Evolutionary conservation across 306 rosid genomes (phyloP).

Genomic region (Psophocarpus tetragonolobus): DNA sequence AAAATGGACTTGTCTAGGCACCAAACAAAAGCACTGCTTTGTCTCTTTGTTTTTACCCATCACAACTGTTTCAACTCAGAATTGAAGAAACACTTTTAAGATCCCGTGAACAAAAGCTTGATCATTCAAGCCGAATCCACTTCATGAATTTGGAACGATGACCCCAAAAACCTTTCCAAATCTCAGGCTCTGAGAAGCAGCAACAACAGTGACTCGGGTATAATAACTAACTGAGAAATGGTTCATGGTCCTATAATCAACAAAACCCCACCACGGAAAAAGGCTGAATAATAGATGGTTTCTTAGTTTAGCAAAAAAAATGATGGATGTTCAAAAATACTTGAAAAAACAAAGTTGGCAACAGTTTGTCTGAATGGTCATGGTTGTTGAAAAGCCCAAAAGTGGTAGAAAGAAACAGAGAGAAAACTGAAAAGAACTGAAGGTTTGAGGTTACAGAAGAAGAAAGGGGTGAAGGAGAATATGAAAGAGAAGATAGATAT

Average conservation of each 20-base stretch:
- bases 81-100: conserved; percentile 9
- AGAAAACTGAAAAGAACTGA: background rate
- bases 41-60: background rate
- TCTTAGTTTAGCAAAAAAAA: background rate
- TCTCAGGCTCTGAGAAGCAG: background rate
- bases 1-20: background rate
- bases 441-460: background rate
- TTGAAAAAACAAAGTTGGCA: background rate
- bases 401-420: background rate
- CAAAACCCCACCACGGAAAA: conserved; percentile 16
- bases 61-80: conserved; percentile 10
- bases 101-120: conserved; percentile 7
- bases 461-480: background rate
- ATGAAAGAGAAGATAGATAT: conserved; percentile 9
- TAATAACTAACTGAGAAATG: background rate
- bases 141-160: background rate
- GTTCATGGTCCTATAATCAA: background rate
- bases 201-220: background rate
- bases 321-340: background rate
- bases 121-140: background rate
- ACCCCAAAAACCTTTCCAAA: background rate
- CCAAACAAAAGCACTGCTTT: background rate
- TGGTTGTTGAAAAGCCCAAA: conserved; percentile 4
- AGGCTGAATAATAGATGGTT: background rate
- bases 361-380: background rate